Base-by-base conservation (phyloP, 2,329 filamentous ascomycete species). In the Sclerotinia spermophila region DNA sequence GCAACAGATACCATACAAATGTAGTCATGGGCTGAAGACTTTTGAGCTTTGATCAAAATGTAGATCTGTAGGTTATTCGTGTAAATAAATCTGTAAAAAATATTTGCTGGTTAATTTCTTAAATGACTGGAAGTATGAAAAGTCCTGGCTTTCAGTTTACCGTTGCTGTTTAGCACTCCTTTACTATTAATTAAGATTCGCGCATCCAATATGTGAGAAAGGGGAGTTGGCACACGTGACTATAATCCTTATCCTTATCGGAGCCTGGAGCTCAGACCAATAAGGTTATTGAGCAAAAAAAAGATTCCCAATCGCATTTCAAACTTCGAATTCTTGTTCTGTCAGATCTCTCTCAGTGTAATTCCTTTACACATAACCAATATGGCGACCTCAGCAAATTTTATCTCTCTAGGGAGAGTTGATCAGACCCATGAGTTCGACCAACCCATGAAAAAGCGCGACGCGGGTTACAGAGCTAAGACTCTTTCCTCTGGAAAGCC, bases 301-400 rank as follows among this genome's bases (percentile, higher is more conserved):
- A 69, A 60, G 33, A 56, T 40, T 58, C 19, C 19, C 30, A 64
- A 21, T 45, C 56, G 19, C 38, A 64, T 44, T 19, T 30, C 33
- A 30, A 33, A 42, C 30, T 35, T 48, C 68, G 45, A 67, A 35
- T 53, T n/a, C 17, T 66, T 15, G 30, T 33, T 45, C 51, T 45
- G 42, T 21, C 38, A 42, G 5, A 42, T 53, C 10, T 66, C 35
- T 53, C 17, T 1, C 35, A 21, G 38, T 66, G n/a, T 66, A 30
- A 19, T n/a, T 42, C 33, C 21, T n/a, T 44, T 21, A 5, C 42
- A 33, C n/a, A 51, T 30, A 53, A 7, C 44, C 27, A 71, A 68
- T 38, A 72, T 71, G 71, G 64, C 48, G 59, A 38, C 69, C 15
- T 71, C 72, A 55, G 70, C 68, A 19, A 74, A 74, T 21, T 73